Base-by-base conservation (phyloP, 441 rosid genomes). In the Dalechampia spathulata region DNA sequence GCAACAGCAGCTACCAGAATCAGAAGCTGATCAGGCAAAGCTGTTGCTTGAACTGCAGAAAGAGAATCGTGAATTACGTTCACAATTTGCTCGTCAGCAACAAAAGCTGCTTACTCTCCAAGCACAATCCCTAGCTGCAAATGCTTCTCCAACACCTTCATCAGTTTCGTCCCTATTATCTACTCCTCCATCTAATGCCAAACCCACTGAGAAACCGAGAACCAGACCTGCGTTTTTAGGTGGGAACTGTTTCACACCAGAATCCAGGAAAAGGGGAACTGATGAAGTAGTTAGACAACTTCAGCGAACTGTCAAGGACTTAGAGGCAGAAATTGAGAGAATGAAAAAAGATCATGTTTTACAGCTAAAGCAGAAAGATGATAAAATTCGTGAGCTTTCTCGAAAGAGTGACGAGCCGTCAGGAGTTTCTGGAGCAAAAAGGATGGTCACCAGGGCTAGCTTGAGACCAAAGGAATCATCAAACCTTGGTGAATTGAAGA, bases 231-330 rank as follows among this genome's bases (percentile, higher is more conserved):
- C 92, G n/a, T 66, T 87, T 70, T 73, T 91, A 51, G 61, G 77
- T 30, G 75, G 85, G 43, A 72, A 74, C 51, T 87, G 92, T 71
- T 91, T 91, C 78, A 79, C 96, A 10, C 92, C 94, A 22, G 96
- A 85, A 65, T 67, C 70, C 41, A 83, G 66, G 70, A 82, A 58
- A 67, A 76, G 51, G 46, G 85, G 55, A 69, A 75, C 72, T 23
- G 86, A 83, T 27, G 87, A 79, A 40, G 61, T 67, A 48, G 79
- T 69, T 54, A 78, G 70, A 60, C 85, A 83, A 69, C 90, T 83
- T 66, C 80, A 64, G 59, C 69, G 73, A 42, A 72, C 70, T 17
- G 80, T 87, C 25, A 85, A 79, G 74, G 69, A 82, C 42, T 63
- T 91, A 60, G 86, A 87, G 74, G 70, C 78, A 32, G 87, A 87